These are phyloP conservation scores for Blastobotrys chiropterorum DNA, from an alignment of 805 yeast genomes.

Conservation along the genomic window DNA sequence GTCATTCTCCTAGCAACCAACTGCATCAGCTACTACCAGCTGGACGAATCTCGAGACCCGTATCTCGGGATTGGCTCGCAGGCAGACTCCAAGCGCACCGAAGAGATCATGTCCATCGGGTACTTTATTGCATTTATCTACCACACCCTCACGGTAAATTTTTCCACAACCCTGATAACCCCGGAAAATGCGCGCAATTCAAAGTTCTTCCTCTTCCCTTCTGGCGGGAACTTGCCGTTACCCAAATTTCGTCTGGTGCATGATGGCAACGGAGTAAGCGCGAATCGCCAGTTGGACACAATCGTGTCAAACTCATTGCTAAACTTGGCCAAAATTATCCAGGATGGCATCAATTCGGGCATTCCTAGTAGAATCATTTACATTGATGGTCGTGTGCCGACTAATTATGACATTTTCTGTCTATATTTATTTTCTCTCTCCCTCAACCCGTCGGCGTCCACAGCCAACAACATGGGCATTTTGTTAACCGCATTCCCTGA, in stretches of 20 bases:
- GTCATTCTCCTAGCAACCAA: conserved; percentile 7
- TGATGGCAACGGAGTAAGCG: background rate
- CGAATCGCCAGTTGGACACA: background rate
- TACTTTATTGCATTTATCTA: background rate
- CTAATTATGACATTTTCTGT: conserved; percentile 24
- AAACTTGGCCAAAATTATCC: conserved; percentile 29
- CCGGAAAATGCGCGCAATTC: background rate
- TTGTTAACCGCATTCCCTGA: conserved; percentile 20
- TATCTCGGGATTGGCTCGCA: background rate
- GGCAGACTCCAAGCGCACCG: background rate
- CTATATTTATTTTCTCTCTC: conserved; percentile 27
- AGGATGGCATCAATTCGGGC: conserved; percentile 30
- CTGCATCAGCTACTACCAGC: background rate
- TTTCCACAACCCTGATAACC: background rate
- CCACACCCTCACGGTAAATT: background rate
- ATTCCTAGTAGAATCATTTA: conserved; percentile 17
- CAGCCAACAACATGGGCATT: conserved; percentile 31
- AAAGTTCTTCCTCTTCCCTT: background rate
- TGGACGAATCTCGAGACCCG: background rate
- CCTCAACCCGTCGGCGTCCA: conserved; percentile 27
- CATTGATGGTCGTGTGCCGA: conserved; percentile 24
- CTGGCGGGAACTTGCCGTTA: background rate
- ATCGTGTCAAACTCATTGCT: conserved; percentile 27
- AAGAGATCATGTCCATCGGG: background rate
- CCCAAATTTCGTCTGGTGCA: background rate